Evolutionary conservation across 1,284 basidiomycete species (phyloP).

Genomic region (Meripilus lineatus): DNA sequence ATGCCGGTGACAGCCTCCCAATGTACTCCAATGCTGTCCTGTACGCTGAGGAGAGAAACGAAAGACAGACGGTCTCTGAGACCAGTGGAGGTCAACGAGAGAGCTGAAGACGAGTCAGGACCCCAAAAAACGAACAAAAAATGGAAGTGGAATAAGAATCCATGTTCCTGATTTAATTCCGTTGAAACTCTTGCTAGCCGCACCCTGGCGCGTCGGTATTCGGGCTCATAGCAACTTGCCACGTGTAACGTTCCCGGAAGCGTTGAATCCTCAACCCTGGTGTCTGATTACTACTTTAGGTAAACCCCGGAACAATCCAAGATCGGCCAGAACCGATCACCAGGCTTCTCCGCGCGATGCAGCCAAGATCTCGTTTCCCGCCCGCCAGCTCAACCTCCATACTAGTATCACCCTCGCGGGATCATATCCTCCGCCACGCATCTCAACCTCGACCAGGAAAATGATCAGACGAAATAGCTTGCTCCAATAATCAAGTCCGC

Average conservation of each 20-base stretch:
- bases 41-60: too few relatives aligned
- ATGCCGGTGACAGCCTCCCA: too few relatives aligned
- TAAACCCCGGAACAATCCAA: constrained; percentile 11
- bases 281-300: constrained; percentile 14
- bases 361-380: neutral
- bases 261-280: constrained; percentile 14
- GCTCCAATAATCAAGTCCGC: too few relatives aligned
- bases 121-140: constrained; percentile 19
- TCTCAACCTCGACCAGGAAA: neutral
- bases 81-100: too few relatives aligned
- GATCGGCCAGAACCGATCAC: constrained; percentile 6
- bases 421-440: neutral
- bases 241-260: constrained; percentile 25
- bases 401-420: too few relatives aligned
- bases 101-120: constrained; percentile 9
- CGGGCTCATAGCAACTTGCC: constrained; percentile 13
- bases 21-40: too few relatives aligned
- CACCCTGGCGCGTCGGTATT: neutral
- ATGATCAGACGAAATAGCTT: neutral
- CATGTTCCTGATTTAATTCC: constrained; percentile 26
- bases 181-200: constrained; percentile 21
- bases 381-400: neutral
- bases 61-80: too few relatives aligned
- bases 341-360: too few relatives aligned
- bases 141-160: constrained; percentile 17